Base-by-base conservation (phyloP, 2,329 filamentous ascomycete species). In the Elsinoe necatrix region DNA sequence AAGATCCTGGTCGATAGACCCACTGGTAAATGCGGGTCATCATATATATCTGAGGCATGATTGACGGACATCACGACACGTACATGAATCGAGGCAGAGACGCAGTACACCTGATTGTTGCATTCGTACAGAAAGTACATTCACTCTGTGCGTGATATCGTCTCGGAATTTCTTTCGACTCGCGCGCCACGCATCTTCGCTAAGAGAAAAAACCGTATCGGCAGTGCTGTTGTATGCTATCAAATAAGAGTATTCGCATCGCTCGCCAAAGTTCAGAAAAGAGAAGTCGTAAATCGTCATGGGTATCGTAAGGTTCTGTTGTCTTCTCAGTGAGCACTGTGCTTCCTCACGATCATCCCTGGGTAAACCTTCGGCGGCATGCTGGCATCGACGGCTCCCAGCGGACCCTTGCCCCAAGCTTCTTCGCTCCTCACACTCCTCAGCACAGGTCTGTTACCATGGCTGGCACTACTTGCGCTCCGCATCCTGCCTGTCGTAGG, bases 371-470 rank as follows among this genome's bases (percentile, higher is more conserved):
- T 45, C 4, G 54, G 54, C 39, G 54, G 54, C 54, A 56, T 56
- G 23, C 41, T 56, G 23, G 54, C 54, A 14, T 45, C 41, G 6
- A 56, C 54, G 14, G 54, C 37, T n/a, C 54, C 54, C 23, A 25
- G 8, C 14, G n/a, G 12, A 8, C 14, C 23, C 41, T 16, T 39
- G 11, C 48, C 48, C 48, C 48, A 52, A 11, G 54, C 21, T 11
- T 56, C 54, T 12, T 20, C 41, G 42, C 54, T 56, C 12, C 42
- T 42, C n/a, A 56, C 54, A 21, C 54, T 56, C n/a, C 54, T 18
- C 2, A 56, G 41, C 8, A 12, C 23, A n/a, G 54, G 54, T 34
- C 48, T 4, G 16, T 12, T 21, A 8, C 25, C 45, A 11, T 50
- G 45, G 14, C 29, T 31, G 11, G 48, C 34, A 14, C 9, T 52